Conservation (phyloP, 208 protist genomes). For the Phytomonas sp. region DNA sequence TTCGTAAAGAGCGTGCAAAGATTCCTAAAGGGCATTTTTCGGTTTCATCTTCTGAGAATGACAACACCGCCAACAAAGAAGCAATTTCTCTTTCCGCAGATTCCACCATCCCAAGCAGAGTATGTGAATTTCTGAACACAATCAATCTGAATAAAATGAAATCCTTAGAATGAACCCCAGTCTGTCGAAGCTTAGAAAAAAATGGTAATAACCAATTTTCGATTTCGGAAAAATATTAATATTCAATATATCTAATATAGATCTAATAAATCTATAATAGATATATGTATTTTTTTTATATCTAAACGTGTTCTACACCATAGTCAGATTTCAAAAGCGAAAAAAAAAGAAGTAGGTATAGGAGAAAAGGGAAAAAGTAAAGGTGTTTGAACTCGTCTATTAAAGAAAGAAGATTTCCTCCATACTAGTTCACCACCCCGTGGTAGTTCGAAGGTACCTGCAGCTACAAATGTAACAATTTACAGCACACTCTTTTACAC, state of each 20-base stretch:
- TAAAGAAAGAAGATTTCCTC: neutral
- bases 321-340: neutral
- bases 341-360: conserved; percentile 8
- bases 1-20: conserved; percentile 49
- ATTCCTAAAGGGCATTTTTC: conserved; percentile 37
- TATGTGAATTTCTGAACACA: conserved; percentile 9
- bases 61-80: conserved; percentile 48
- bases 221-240: no score
- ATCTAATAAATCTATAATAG: no score
- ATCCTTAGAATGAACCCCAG: no score
- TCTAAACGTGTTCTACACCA: neutral
- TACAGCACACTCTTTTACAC: no score
- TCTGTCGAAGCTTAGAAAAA: no score
- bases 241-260: no score
- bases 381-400: neutral
- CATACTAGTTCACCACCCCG: neutral
- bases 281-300: no score
- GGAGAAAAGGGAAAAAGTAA: neutral
- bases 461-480: neutral
- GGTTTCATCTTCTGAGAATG: conserved; percentile 26
- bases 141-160: conserved; percentile 2
- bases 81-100: conserved; percentile 41
- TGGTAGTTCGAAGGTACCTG: neutral
- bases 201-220: no score
- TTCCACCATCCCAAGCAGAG: conserved; percentile 7